Base-by-base conservation (phyloP, 768 basidiomycete species). In the Boletus barrowsii region DNA sequence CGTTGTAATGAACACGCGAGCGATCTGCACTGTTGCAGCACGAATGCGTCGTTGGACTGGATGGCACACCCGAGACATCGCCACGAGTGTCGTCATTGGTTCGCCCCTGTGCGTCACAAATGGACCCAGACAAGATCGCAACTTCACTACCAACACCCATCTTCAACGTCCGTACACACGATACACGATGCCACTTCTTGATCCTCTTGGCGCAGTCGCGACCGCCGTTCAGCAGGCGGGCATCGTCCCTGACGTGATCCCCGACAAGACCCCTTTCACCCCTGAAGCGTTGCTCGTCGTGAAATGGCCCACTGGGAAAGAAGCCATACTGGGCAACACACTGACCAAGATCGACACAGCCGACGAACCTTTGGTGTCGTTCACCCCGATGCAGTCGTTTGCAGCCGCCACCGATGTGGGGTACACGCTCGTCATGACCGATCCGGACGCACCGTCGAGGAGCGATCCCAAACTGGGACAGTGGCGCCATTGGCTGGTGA, bases 401-500 rank as follows among this genome's bases (percentile, higher is more conserved):
- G 69, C 66, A 2, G 66, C 64, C 22, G 59, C 56, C 45, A 60
- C 62, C 1, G 73, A 75, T 33, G 56, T 70, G 9, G 72, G 72
- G 4, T 83, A 81, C 56, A 82, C 83, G 9, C 67, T 83, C 35
- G 78, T 81, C 33, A 77, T 83, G 79, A 76, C 77, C 4, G 83
- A 84, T 60, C 83, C 82, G 2, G 83, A 83, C 54, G 83, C 83
- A 4, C 83, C 82, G 0, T 81, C 79, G 1, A 68, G 77, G 43
- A 64, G 57, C 8, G 73, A 80, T 36, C 80, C 79, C 1, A 79
- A 73, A 58, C 80, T 71, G 63, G 71, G 76, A 1, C 64, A 82
- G 55, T 83, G 79, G 72, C 73, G 82, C 42, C 83, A 84, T 53
- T 83, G 81, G 82, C 68, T 84, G 35, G 80, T 83, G 56, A 63